Evolutionary conservation across 805 yeast genomes (phyloP).

Genomic region (Wickerhamiella sergipiensis): DNA sequence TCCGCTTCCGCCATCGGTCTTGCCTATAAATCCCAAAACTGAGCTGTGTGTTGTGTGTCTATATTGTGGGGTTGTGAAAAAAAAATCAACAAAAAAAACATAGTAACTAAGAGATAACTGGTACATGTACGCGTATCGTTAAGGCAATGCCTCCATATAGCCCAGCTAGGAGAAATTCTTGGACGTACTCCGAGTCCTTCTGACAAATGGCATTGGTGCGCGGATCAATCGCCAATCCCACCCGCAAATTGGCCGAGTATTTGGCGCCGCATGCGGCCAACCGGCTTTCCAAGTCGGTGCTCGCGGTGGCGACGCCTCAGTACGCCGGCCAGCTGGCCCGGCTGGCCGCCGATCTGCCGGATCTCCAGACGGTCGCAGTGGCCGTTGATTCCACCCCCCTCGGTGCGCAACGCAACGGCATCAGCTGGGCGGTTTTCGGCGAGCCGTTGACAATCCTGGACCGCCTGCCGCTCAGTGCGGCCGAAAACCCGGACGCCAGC

Average conservation of each 20-base stretch:
- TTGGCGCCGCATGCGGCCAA: conserved; percentile 13
- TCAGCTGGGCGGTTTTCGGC: conserved; percentile 17
- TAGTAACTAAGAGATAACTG: too few species aligned
- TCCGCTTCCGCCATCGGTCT: background rate
- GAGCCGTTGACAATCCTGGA: conserved; percentile 15
- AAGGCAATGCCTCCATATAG: too few species aligned
- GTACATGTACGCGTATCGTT: too few species aligned
- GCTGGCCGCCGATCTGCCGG: conserved; percentile 11
- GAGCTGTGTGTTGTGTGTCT: too few species aligned
- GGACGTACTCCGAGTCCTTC: background rate
- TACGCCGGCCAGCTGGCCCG: conserved; percentile 20
- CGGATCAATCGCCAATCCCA: conserved; percentile 16
- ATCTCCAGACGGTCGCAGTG: conserved; percentile 18
- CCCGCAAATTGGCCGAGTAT: conserved; percentile 11
- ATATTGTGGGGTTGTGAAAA: too few species aligned
- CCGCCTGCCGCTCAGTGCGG: conserved; percentile 1
- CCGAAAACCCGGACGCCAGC: background rate
- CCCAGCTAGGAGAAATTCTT: too few species aligned
- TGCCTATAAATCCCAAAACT: background rate
- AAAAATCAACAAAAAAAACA: too few species aligned
- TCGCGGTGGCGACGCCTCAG: conserved; percentile 25
- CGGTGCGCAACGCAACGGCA: conserved; percentile 22
- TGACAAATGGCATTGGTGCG: background rate
- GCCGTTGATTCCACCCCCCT: conserved; percentile 23
- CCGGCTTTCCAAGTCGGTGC: conserved; percentile 14